Conservation (phyloP, 164 flowering plant species). For the Vitis rupestris region DNA sequence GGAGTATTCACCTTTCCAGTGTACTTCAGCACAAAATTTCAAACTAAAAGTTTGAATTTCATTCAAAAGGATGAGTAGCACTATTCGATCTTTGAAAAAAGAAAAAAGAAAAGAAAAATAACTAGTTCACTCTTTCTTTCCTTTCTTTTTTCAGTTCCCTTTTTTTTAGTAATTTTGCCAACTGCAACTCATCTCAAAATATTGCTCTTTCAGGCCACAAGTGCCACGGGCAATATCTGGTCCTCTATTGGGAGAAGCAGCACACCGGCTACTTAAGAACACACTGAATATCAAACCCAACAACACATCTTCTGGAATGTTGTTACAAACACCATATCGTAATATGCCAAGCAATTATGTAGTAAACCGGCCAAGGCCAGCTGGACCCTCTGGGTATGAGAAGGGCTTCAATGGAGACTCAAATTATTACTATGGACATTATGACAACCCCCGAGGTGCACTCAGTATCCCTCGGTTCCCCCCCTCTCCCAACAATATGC, state of each 20-base stretch:
- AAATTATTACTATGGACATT: slow-evolving; percentile 26
- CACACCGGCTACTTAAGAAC: slow-evolving; percentile 82
- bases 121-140: neutral
- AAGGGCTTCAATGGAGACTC: slow-evolving; percentile 43
- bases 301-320: slow-evolving; percentile 22
- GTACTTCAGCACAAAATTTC: too few species aligned
- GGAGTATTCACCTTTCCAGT: too few species aligned
- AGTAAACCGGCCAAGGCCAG: slow-evolving; percentile 52
- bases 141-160: neutral
- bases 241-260: slow-evolving; percentile 81
- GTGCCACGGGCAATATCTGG: slow-evolving; percentile 81
- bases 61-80: too few species aligned
- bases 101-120: too few species aligned
- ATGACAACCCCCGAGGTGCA: slow-evolving; percentile 27
- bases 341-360: slow-evolving; percentile 31
- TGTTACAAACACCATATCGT: slow-evolving; percentile 26
- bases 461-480: slow-evolving; percentile 33
- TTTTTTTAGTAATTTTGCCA: neutral
- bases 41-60: too few species aligned
- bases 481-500: slow-evolving; percentile 31
- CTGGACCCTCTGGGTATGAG: slow-evolving; percentile 68
- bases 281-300: slow-evolving; percentile 54
- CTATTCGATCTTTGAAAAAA: too few species aligned
- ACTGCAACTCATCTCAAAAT: slow-evolving; percentile 1
- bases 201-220: slow-evolving; percentile 57